Evolutionary conservation across 2,329 filamentous ascomycete species (phyloP).

Genomic region (Albophoma yamanashiensis): DNA sequence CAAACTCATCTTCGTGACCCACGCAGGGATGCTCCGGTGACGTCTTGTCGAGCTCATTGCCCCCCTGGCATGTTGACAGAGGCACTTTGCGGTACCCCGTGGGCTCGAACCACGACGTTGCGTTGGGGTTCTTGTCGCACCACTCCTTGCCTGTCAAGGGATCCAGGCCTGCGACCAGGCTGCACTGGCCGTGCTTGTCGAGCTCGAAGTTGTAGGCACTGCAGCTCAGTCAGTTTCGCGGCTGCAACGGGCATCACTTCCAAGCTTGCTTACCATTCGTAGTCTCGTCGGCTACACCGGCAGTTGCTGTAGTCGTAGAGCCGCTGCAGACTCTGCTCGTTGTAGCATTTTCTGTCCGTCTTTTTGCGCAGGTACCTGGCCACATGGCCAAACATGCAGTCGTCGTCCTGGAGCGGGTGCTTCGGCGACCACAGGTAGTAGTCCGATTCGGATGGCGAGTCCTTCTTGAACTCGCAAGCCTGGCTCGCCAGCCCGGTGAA

Average conservation of each 20-base stretch:
- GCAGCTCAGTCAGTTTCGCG: not conserved
- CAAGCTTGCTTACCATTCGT: slow-evolving; percentile 63
- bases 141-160: slow-evolving; percentile 41
- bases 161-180: slow-evolving; percentile 60
- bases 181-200: slow-evolving; percentile 65
- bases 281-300: slow-evolving; percentile 74
- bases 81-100: slow-evolving; percentile 87
- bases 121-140: slow-evolving; percentile 52
- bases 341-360: slow-evolving; percentile 67
- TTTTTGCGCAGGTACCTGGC: slow-evolving; percentile 89
- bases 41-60: slow-evolving; percentile 62
- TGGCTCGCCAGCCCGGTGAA: slow-evolving; percentile 71
- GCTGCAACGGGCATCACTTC: not conserved
- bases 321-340: slow-evolving; percentile 59
- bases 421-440: slow-evolving; percentile 82
- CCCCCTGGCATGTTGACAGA: slow-evolving; percentile 75
- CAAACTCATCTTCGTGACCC: slow-evolving; percentile 72
- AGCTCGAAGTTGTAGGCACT: slow-evolving; percentile 93
- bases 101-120: slow-evolving; percentile 69
- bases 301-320: slow-evolving; percentile 71
- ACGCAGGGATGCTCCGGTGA: slow-evolving; percentile 49
- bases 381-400: slow-evolving; percentile 88
- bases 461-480: slow-evolving; percentile 59
- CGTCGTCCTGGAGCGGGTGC: slow-evolving; percentile 66
- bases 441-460: slow-evolving; percentile 40